Evolutionary conservation across 1,284 basidiomycete species (phyloP).

Genomic region (Sporisorium graminicola): DNA sequence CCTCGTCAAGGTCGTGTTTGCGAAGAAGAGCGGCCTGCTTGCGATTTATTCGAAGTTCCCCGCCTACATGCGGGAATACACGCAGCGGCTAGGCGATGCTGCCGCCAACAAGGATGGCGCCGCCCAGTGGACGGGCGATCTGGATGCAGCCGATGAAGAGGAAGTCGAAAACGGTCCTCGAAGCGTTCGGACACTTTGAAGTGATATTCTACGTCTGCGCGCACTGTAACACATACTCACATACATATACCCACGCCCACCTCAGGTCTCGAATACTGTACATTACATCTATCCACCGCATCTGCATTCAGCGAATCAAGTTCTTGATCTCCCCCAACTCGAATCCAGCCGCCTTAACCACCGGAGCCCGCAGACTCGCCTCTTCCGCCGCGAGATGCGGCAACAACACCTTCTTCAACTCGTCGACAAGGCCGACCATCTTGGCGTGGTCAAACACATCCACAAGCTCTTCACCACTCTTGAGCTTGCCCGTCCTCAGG

Average conservation of each 20-base stretch:
- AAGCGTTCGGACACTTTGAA: constrained; percentile 40
- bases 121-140: constrained; percentile 9
- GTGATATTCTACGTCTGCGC: too few species aligned
- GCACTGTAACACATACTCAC: background rate
- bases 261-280: too few species aligned
- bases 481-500: constrained; percentile 19
- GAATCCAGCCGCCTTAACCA: constrained; percentile 51
- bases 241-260: constrained; percentile 4
- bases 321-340: constrained; percentile 36
- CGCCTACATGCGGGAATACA: constrained; percentile 34
- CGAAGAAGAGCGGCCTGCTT: constrained; percentile 41
- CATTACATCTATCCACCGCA: background rate
- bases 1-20: constrained; percentile 37
- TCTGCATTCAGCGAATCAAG: constrained; percentile 27
- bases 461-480: constrained; percentile 15
- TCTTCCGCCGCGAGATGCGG: constrained; percentile 59
- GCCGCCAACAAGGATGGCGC: background rate
- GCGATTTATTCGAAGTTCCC: constrained; percentile 22
- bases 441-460: constrained; percentile 44
- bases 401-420: constrained; percentile 41
- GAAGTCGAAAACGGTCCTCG: constrained; percentile 19
- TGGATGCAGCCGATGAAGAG: constrained; percentile 28
- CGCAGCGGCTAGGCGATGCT: background rate
- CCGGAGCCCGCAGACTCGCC: constrained; percentile 40
- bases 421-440: constrained; percentile 21